Percentiles rank a stretch among this genome's conserved stretches.
phyloP scores from a whole-genome alignment of 2,329 filamentous ascomycete genomes.

The Leptographium lundbergii region DNA sequence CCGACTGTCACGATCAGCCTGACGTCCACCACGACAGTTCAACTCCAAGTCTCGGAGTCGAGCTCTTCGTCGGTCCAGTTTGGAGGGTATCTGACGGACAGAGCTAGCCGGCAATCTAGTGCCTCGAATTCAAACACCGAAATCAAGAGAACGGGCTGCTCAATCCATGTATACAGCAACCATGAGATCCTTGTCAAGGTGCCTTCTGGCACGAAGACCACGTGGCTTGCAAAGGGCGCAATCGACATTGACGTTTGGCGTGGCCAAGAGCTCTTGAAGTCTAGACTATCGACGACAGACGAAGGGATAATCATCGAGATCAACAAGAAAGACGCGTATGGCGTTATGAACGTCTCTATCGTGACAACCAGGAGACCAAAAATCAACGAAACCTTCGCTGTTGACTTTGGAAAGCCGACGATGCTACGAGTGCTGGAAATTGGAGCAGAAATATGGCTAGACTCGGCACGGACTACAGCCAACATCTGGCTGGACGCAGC shows the following conservation, averaged over 20 bases:
- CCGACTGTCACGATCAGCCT: conserved; percentile 22
- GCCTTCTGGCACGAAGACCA: conserved; percentile 34
- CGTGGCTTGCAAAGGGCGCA: conserved; percentile 44
- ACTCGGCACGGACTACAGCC: conserved; percentile 28
- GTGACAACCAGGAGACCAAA: conserved; percentile 45
- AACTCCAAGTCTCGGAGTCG: conserved; percentile 12
- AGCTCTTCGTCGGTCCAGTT: conserved; percentile 18
- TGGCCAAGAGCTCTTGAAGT: conserved; percentile 31
- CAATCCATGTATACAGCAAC: conserved; percentile 30
- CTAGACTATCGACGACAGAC: conserved; percentile 32
- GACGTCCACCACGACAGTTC: conserved; percentile 24
- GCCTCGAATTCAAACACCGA: conserved; percentile 12
- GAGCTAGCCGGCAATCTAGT: conserved; percentile 11
- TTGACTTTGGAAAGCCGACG: conserved; percentile 43
- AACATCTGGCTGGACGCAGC: conserved; percentile 24
- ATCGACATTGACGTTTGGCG: conserved; percentile 43
- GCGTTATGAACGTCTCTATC: conserved; percentile 44
- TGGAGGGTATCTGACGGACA: conserved; percentile 28
- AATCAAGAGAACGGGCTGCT: conserved; percentile 26
- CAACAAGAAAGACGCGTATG: conserved; percentile 40
- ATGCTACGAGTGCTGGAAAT: conserved; percentile 31
- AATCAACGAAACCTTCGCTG: conserved; percentile 46
- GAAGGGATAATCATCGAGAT: conserved; percentile 42
- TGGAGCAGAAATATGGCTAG: conserved; percentile 25
- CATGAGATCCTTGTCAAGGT: conserved; percentile 43